Conservation (phyloP, 768 basidiomycete species). For the Tulasnella calospora region DNA sequence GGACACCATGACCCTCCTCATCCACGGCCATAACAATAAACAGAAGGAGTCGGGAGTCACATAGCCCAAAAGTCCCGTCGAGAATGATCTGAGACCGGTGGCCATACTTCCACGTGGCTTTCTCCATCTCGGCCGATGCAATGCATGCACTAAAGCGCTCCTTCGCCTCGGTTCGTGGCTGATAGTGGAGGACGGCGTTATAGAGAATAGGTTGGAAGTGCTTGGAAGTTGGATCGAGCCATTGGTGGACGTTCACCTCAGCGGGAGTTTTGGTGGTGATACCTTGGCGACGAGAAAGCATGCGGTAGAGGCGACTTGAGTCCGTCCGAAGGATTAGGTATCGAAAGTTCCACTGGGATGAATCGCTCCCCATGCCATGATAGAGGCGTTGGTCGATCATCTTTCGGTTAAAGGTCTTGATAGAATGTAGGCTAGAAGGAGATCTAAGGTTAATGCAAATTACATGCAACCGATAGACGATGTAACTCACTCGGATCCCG, state of each 20-base stretch:
- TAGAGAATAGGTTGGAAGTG: slow-evolving; percentile 1
- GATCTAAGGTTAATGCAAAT: neutral
- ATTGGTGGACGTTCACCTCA: slow-evolving; percentile 36
- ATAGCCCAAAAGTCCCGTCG: slow-evolving; percentile 24
- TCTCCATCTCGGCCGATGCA: slow-evolving; percentile 47
- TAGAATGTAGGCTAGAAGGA: slow-evolving; percentile 27
- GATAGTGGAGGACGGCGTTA: slow-evolving; percentile 30
- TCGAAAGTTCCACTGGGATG: slow-evolving; percentile 27
- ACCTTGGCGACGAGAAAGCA: slow-evolving; percentile 7
- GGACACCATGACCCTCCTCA: slow-evolving; percentile 18
- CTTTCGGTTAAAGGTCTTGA: slow-evolving; percentile 28
- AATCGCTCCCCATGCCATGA: slow-evolving; percentile 1
- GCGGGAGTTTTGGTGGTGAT: slow-evolving; percentile 15
- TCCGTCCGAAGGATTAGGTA: slow-evolving; percentile 31
- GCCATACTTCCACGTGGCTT: slow-evolving; percentile 43
- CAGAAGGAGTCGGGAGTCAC: slow-evolving; percentile 10
- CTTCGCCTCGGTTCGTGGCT: slow-evolving; percentile 30
- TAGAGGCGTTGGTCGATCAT: slow-evolving; percentile 13
- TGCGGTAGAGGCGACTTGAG: slow-evolving; percentile 10
- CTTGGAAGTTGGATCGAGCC: slow-evolving; percentile 31
- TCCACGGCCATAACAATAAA: slow-evolving; percentile 24
- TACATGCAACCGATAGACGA: neutral
- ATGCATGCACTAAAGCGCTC: slow-evolving; percentile 27
- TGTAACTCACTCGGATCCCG: neutral
- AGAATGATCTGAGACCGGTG: slow-evolving; percentile 21